Evolutionary conservation across 140 eudicot genomes (phyloP).

Genomic region (Flaveria floridana): DNA sequence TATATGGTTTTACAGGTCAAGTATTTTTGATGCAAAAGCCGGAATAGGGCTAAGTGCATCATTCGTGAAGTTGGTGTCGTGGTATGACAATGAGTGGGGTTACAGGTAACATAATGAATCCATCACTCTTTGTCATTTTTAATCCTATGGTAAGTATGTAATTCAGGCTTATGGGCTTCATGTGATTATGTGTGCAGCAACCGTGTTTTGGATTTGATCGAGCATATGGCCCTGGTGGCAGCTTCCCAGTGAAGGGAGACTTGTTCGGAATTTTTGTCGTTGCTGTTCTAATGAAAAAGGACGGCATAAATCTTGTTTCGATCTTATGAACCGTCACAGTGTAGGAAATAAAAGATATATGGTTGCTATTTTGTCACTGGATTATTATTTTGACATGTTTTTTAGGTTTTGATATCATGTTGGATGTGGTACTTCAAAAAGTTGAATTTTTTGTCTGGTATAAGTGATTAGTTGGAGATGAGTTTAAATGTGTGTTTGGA

Average conservation of each 20-base stretch:
- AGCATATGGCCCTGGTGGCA: slow-evolving; percentile 92
- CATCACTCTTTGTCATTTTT: neutral
- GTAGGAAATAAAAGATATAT: slow-evolving; percentile 32
- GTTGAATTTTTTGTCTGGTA: neutral
- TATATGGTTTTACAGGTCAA: slow-evolving; percentile 51
- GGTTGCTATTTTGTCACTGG: slow-evolving; percentile 21
- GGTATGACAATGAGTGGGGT: slow-evolving; percentile 99
- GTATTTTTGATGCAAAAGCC: slow-evolving; percentile 95
- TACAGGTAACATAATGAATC: slow-evolving; percentile 59
- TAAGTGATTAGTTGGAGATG: neutral
- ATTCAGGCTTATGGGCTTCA: neutral
- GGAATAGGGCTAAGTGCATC: slow-evolving; percentile 81
- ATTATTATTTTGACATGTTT: neutral
- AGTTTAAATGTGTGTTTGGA: neutral
- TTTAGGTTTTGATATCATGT: neutral
- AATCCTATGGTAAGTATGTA: neutral
- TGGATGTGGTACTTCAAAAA: neutral
- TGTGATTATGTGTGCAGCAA: slow-evolving; percentile 56
- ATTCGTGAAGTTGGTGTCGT: slow-evolving; percentile 81
- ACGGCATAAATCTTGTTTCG: slow-evolving; percentile 29
- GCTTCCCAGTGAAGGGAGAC: slow-evolving; percentile 36
- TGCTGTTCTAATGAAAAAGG: slow-evolving; percentile 16
- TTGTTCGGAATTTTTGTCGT: neutral
- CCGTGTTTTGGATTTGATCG: slow-evolving; percentile 93
- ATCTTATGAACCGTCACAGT: slow-evolving; percentile 18